These are phyloP conservation scores for Metarhizium humberi DNA, from an alignment of 2,329 filamentous ascomycete species.

Conservation along the genomic window DNA sequence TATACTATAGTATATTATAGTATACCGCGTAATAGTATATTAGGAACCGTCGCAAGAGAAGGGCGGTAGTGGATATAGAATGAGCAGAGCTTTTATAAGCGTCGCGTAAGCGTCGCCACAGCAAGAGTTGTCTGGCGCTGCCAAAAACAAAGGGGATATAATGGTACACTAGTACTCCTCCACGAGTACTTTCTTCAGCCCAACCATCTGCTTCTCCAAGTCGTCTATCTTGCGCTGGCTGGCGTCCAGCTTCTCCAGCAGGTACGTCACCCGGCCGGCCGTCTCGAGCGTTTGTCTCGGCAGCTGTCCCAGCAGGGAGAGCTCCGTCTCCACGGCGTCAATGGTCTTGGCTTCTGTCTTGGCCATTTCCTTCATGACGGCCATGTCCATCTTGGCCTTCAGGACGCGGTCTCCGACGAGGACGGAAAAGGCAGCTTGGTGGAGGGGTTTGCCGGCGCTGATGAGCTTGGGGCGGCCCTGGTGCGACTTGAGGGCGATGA, in stretches of 20 bases:
- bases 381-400: slow-evolving; percentile 62
- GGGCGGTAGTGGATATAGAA: too few species aligned
- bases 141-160: too few species aligned
- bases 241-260: slow-evolving; percentile 63
- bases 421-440: slow-evolving; percentile 69
- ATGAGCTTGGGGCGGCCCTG: slow-evolving; percentile 73
- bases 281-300: slow-evolving; percentile 64
- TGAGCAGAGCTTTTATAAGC: too few species aligned
- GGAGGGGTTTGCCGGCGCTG: slow-evolving; percentile 76
- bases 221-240: slow-evolving; percentile 66
- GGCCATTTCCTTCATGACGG: slow-evolving; percentile 57
- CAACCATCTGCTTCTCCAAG: slow-evolving; percentile 63
- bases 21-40: too few species aligned
- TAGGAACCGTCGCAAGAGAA: too few species aligned
- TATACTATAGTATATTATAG: background rate
- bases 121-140: too few species aligned
- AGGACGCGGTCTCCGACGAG: slow-evolving; percentile 66
- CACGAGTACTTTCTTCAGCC: slow-evolving; percentile 56
- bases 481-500: slow-evolving; percentile 65
- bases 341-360: slow-evolving; percentile 66
- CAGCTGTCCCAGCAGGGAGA: slow-evolving; percentile 59
- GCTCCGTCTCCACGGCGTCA: slow-evolving; percentile 69
- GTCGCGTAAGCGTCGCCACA: too few species aligned
- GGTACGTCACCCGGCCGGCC: slow-evolving; percentile 56
- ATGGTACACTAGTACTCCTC: slow-evolving; percentile 28